Evolutionary conservation across 495 filamentous ascomycete genomes (phyloP).

Genomic region (Staphylotrichum tortipilum): DNA sequence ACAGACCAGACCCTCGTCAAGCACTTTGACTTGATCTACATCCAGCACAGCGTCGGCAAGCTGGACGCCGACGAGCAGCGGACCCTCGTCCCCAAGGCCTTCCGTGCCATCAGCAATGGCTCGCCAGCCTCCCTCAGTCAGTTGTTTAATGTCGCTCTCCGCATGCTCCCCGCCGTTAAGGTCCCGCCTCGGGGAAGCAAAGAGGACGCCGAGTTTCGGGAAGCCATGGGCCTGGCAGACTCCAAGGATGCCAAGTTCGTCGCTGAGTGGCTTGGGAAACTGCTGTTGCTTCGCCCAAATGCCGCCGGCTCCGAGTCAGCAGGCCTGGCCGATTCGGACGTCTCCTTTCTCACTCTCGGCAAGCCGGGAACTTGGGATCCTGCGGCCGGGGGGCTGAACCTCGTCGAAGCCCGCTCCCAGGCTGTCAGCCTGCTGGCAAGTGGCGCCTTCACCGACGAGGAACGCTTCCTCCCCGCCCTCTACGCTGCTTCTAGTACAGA

Average conservation of each 20-base stretch:
- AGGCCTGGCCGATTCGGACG: constrained; percentile 62
- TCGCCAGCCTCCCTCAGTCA: constrained; percentile 57
- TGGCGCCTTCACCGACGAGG: constrained; percentile 70
- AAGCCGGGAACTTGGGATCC: constrained; percentile 66
- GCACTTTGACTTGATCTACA: constrained; percentile 82
- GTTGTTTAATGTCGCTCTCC: constrained; percentile 78
- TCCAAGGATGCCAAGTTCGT: constrained; percentile 63
- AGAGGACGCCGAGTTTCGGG: constrained; percentile 63
- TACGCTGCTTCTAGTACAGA: constrained; percentile 76
- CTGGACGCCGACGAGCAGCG: constrained; percentile 42
- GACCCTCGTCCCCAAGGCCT: constrained; percentile 59
- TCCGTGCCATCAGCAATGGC: constrained; percentile 64
- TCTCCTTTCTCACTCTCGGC: constrained; percentile 61
- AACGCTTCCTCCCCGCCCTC: constrained; percentile 74
- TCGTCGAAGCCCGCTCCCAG: constrained; percentile 56
- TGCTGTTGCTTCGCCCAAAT: constrained; percentile 59
- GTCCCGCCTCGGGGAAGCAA: constrained; percentile 66
- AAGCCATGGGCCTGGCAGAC: constrained; percentile 53
- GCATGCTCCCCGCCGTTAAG: constrained; percentile 60
- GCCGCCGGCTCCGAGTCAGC: constrained; percentile 41
- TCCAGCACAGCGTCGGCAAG: constrained; percentile 76
- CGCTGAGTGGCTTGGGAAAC: constrained; percentile 66
- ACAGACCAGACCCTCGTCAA: constrained; percentile 60
- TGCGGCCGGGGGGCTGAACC: constrained; percentile 53
- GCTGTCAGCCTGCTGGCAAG: constrained; percentile 66